Evolutionary conservation across 495 filamentous ascomycete species (phyloP).

Genomic region (Sporormia fimetaria): DNA sequence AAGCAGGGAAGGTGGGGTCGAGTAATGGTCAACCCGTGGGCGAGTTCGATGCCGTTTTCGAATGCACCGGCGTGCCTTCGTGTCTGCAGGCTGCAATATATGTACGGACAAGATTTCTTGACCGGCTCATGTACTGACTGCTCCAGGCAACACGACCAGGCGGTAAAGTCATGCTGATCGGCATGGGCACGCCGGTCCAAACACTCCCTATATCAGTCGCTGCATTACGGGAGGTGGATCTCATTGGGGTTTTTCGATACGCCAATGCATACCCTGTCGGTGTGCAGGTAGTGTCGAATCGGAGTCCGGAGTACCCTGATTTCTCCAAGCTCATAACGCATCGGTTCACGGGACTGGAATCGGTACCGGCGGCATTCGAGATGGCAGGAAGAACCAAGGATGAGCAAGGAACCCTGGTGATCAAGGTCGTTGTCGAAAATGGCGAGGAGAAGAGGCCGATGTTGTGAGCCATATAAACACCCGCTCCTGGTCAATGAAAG

Average conservation of each 20-base stretch:
- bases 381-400: conserved; percentile 75
- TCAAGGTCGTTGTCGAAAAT: conserved; percentile 74
- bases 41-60: conserved; percentile 71
- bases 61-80: conserved; percentile 81
- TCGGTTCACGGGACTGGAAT: conserved; percentile 53
- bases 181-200: conserved; percentile 88
- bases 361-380: conserved; percentile 58
- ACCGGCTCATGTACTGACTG: neutral
- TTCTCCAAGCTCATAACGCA: conserved; percentile 67
- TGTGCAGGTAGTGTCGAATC: conserved; percentile 56
- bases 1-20: conserved; percentile 36
- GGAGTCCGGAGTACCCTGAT: conserved; percentile 49
- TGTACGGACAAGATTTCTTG: conserved; percentile 31
- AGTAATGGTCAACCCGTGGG: conserved; percentile 40
- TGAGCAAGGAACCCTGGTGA: conserved; percentile 60
- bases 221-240: conserved; percentile 78
- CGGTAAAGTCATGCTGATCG: conserved; percentile 75
- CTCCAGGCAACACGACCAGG: conserved; percentile 53
- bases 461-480: too few species aligned
- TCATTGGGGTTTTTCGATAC: conserved; percentile 86
- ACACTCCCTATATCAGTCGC: conserved; percentile 77
- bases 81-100: conserved; percentile 84
- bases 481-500: too few species aligned
- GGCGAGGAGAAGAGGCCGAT: conserved; percentile 21
- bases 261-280: conserved; percentile 78